phyloP scores from a whole-genome alignment of 106 monocot genomes.

The Phalaenopsis equestris region DNA sequence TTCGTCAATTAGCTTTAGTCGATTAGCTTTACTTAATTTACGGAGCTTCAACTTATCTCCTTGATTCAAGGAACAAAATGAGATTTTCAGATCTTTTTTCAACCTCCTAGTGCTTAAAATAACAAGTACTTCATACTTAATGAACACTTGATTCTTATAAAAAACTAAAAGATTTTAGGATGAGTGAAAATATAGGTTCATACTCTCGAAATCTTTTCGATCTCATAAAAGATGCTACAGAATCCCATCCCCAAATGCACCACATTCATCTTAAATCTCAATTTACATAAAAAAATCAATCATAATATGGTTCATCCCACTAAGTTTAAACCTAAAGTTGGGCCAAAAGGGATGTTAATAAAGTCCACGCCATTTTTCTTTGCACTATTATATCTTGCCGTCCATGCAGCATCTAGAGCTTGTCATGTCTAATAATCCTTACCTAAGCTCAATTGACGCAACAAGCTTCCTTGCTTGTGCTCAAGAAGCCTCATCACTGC shows the following conservation, averaged over 20 bases:
- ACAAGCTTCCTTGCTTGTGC: too few species aligned
- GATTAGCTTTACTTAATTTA: too few species aligned
- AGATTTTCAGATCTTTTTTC: too few species aligned
- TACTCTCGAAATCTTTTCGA: not conserved
- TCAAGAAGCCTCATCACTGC: too few species aligned
- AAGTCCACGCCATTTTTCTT: not conserved
- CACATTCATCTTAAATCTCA: not conserved
- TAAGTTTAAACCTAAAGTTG: not conserved
- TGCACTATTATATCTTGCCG: not conserved
- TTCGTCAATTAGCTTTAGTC: too few species aligned
- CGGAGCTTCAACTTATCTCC: too few species aligned
- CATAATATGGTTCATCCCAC: not conserved
- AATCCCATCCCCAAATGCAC: not conserved
- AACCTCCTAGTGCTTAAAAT: not conserved
- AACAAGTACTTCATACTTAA: not conserved
- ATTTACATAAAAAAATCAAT: not conserved
- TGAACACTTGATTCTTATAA: not conserved
- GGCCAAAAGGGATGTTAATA: not conserved
- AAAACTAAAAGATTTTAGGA: not conserved
- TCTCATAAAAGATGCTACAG: not conserved
- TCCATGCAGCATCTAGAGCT: not conserved
- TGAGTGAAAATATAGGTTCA: not conserved
- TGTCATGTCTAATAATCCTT: not conserved
- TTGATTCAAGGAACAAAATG: too few species aligned
- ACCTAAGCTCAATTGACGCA: too few species aligned